phyloP scores from a whole-genome alignment of 805 yeast species.

The Candida boleticola region DNA sequence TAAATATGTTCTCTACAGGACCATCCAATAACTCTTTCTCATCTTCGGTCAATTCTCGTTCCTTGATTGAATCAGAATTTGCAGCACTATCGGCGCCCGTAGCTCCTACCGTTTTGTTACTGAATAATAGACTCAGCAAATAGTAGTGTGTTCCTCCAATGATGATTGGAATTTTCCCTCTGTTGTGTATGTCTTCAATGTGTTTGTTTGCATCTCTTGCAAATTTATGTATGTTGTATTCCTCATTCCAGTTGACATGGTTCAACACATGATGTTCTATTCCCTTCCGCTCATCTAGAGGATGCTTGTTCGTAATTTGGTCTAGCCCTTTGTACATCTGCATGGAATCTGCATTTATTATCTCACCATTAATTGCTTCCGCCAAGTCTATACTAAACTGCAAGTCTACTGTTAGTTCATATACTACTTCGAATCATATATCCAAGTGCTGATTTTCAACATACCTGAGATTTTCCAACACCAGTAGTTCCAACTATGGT shows the following conservation, averaged over 20 bases:
- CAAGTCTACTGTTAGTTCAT: conserved; percentile 1
- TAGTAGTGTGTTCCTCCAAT: conserved; percentile 98
- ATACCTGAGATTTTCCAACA: conserved; percentile 85
- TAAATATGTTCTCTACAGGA: conserved; percentile 49
- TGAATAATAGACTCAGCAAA: conserved; percentile 71
- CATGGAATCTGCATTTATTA: conserved; percentile 96
- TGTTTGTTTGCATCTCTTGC: conserved; percentile 63
- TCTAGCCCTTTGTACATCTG: conserved; percentile 79
- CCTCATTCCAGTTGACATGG: conserved; percentile 76
- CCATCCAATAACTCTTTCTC: conserved; percentile 51
- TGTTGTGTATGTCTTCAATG: conserved; percentile 60
- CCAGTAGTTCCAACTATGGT: conserved; percentile 93
- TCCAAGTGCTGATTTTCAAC: conserved; percentile 12
- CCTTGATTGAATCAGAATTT: conserved; percentile 10
- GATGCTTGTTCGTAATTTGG: conserved; percentile 90
- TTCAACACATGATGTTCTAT: conserved; percentile 85
- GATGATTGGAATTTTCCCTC: conserved; percentile 78
- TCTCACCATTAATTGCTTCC: conserved; percentile 72
- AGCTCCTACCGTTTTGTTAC: conserved; percentile 59
- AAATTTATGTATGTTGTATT: conserved; percentile 78
- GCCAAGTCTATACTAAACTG: conserved; percentile 78
- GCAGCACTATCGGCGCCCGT: conserved; percentile 12
- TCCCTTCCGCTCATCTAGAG: conserved; percentile 69
- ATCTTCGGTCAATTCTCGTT: conserved; percentile 31
- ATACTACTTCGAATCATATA: neutral